Base-by-base conservation (phyloP, 2,329 filamentous ascomycete species). In the Paramyrothecium roridum region DNA sequence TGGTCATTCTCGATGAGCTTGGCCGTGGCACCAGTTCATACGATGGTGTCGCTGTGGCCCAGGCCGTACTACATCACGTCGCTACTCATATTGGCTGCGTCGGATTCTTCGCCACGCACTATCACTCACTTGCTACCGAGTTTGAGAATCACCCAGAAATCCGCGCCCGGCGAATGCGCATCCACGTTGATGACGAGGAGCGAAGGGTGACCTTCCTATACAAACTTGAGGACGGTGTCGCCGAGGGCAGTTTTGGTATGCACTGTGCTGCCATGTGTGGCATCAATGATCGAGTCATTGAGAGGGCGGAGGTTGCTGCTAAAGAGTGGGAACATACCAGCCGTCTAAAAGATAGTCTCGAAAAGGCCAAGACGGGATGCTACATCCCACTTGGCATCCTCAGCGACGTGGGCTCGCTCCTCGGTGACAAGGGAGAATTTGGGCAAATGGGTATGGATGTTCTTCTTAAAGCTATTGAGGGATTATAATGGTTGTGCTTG, bases 181-280 rank as follows among this genome's bases (percentile, higher is more conserved):
- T 99, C 56, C 85, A 93, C 56, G 95, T 99, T 2, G 93, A 99
- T 60, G 90, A 95, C 4, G 83, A 81, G 49, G 83, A 91, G 56
- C 84, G 91, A 22, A 86, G 87, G n/a, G 87, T 99, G n/a, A 97
- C 93, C 0, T 99, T 99, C 75, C 71, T 99, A 54, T 99, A 99
- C 76, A 93, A 91, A 66, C 83, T 99, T 0, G 95, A 98, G 72
- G 84, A 91, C 16, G 95, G 95, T 2, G 91, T 98, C 11, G 95
- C 95, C 0, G 93, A 98, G 72, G 95, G 95, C 17, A 96, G 91
- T 67, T 99, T 98, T 67, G 95, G 95, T 65, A 99, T 99, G 95
- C 95, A 99, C 72, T 99, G 95, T 69, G 95, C 95, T 1, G 88
- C 91, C 57, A 99, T 99, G 95, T 99, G 95, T 65, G 95, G 95